Evolutionary conservation across 768 basidiomycete genomes (phyloP).

Genomic region (Ramaria sp.): DNA sequence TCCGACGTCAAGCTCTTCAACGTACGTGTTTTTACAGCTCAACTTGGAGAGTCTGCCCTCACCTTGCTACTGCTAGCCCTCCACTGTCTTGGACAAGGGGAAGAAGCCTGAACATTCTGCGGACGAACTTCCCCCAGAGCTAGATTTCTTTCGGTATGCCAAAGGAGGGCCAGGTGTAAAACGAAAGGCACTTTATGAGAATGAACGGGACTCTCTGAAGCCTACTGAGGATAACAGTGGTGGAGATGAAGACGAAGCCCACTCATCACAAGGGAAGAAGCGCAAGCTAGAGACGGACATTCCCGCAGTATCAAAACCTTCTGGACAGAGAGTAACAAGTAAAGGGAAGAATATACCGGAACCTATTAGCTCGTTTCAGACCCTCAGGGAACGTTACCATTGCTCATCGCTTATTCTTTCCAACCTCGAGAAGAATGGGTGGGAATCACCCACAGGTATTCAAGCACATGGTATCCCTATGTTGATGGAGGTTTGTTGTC

Average conservation of each 20-base stretch:
- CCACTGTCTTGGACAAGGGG: conserved; percentile 4
- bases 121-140: conserved; percentile 57
- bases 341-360: conserved; percentile 66
- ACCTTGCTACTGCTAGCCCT: neutral
- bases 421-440: conserved; percentile 53
- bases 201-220: conserved; percentile 5
- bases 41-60: neutral
- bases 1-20: conserved; percentile 62
- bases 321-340: conserved; percentile 54
- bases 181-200: conserved; percentile 28
- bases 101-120: conserved; percentile 14
- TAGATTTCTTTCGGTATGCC: conserved; percentile 91
- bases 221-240: conserved; percentile 13
- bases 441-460: conserved; percentile 64
- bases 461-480: conserved; percentile 76
- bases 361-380: conserved; percentile 46
- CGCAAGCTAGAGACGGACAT: conserved; percentile 16
- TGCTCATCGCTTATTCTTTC: conserved; percentile 48
- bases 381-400: conserved; percentile 44
- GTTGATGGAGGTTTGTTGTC: conserved; percentile 51
- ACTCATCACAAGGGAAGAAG: conserved; percentile 12
- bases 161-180: conserved; percentile 38
- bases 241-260: conserved; percentile 15
- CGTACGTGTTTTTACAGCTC: conserved; percentile 22
- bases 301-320: conserved; percentile 18